Conservation (phyloP, 208 protist genomes). For the Leptomonas pyrrhocoris region DNA sequence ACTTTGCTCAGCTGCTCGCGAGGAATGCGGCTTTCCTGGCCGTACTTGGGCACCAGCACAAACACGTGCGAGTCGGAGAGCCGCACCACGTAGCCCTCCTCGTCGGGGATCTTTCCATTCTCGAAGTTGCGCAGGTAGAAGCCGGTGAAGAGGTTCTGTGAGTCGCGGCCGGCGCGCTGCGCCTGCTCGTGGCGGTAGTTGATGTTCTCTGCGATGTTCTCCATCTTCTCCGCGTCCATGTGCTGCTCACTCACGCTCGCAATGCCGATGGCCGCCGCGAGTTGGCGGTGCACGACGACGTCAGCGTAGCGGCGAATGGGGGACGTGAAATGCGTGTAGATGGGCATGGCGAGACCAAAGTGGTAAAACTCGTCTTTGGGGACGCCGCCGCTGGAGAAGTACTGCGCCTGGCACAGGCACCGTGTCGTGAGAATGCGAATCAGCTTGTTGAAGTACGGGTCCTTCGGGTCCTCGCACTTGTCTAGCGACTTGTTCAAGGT, state of each 20-base stretch:
- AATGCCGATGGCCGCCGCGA: constrained; percentile 85
- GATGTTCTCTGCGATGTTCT: constrained; percentile 81
- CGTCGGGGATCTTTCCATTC: constrained; percentile 64
- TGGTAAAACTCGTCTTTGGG: constrained; percentile 89
- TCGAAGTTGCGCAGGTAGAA: constrained; percentile 89
- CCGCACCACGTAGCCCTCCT: constrained; percentile 88
- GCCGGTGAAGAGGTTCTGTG: constrained; percentile 91
- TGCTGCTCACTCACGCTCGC: constrained; percentile 34
- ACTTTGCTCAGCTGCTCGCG: constrained; percentile 69
- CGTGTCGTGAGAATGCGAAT: constrained; percentile 92
- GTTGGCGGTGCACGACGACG: constrained; percentile 93
- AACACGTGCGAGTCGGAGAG: constrained; percentile 84
- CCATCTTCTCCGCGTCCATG: constrained; percentile 76
- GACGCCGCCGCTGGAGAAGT: constrained; percentile 89
- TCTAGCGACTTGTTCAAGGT: constrained; percentile 88
- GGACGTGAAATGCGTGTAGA: constrained; percentile 97
- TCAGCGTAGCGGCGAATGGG: constrained; percentile 96
- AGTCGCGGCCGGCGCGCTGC: constrained; percentile 91
- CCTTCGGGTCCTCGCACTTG: constrained; percentile 68
- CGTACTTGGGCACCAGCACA: constrained; percentile 90
- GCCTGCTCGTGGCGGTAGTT: constrained; percentile 93
- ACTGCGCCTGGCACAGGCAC: constrained; percentile 93
- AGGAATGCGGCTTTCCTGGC: constrained; percentile 84
- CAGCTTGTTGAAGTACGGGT: constrained; percentile 92
- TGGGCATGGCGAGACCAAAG: constrained; percentile 93